Evolutionary conservation across 2,329 filamentous ascomycete genomes (phyloP), one percentile per base, ranked within the genome.

Genomic region (Diplodia sapinea): DNA sequence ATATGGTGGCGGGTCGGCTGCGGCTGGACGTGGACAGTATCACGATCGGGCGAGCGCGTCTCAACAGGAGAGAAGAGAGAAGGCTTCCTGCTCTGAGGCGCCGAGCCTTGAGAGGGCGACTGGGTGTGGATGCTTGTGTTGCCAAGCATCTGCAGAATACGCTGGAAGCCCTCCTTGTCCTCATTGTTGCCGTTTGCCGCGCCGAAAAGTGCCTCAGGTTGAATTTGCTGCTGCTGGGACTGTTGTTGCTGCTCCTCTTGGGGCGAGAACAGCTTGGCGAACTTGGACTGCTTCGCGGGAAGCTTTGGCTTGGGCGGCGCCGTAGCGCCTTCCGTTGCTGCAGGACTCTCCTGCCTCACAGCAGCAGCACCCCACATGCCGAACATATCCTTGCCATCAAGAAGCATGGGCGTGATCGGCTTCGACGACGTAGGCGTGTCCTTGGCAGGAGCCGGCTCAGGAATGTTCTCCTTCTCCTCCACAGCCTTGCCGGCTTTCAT

Each of bases 161-260:
- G 87, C 71, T 93, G 88, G 79, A 97, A 97, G 1, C 93, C 94
- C 77, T 93, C 91, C 78, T 93, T 92, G 74, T 97, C 94, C 64
- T 88, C 87, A 70, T 89, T 83, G 79, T 83, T 80, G 23, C 79
- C 78, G 65, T 78, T 76, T 11, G 74, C 70, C 4, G 70, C 59
- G 65, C 72, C 73, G 54, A 68, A 74, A 65, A 77, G 63, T 11
- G 70, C 63, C 17, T 71, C 67, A 4, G 33, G 31, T 20, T 71
- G 72, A 47, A 47, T 47, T 38, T 52, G 6, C 69, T 31, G 70
- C 68, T 20, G 67, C 67, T 43, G 71, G 52, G 52, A 72, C 33
- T 61, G 69, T 40, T 77, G 76, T 31, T 54, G 70, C 61, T 73
- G 71, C 12, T 73, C 72, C 62, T 82, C 80, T 62, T 81, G 79